Conservation (phyloP, 371 early-diverging fungal genomes). For the Circinella minor region DNA sequence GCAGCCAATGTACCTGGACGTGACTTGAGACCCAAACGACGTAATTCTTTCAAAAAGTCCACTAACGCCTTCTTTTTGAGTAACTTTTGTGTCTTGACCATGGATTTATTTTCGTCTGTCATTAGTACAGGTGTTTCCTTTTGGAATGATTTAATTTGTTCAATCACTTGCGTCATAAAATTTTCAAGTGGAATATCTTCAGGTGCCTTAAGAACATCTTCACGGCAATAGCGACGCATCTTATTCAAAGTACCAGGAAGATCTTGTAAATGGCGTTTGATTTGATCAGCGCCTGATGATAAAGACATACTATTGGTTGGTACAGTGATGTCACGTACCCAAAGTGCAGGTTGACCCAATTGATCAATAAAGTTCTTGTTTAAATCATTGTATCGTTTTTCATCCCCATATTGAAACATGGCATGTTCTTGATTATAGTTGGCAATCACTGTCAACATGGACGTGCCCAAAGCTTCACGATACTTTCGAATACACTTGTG, state of each 20-base stretch:
- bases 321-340: conserved; percentile 30
- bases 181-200: conserved; percentile 42
- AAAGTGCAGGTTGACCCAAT: conserved; percentile 32
- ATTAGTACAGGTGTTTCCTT: conserved; percentile 67
- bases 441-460: conserved; percentile 79
- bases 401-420: conserved; percentile 58
- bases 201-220: conserved; percentile 31
- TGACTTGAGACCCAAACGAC: conserved; percentile 79
- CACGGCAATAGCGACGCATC: conserved; percentile 37
- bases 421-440: conserved; percentile 61
- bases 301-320: conserved; percentile 22
- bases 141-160: conserved; percentile 63
- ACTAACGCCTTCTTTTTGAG: conserved; percentile 88
- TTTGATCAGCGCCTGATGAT: conserved; percentile 13
- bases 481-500: conserved; percentile 91
- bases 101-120: conserved; percentile 67
- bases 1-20: conserved; percentile 54
- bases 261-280: conserved; percentile 43
- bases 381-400: conserved; percentile 45
- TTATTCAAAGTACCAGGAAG: conserved; percentile 39
- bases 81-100: conserved; percentile 77
- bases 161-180: conserved; percentile 55
- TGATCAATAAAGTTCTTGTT: conserved; percentile 40
- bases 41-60: conserved; percentile 84
- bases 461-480: conserved; percentile 72